phyloP scores from a whole-genome alignment of 108 stramenopile species.

The Cyclotella atomus region DNA sequence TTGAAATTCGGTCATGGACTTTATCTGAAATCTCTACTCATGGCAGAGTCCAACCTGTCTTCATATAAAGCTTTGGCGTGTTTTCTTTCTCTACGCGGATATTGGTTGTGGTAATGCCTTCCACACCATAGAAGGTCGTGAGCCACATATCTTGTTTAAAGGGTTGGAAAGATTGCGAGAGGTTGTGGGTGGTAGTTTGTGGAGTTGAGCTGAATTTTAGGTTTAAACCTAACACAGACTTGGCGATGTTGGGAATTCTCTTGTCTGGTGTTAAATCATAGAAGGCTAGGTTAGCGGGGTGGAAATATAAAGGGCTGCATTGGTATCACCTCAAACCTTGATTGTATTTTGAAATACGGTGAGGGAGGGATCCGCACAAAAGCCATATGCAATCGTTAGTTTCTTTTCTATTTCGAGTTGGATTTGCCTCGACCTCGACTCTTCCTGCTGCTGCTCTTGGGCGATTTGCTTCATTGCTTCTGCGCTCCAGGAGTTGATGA shows the following conservation, averaged over 20 bases:
- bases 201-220: neutral
- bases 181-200: neutral
- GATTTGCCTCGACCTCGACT: neutral
- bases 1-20: neutral
- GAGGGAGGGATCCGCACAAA: neutral
- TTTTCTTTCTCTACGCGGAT: neutral
- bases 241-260: neutral
- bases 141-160: neutral
- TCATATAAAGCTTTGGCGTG: neutral
- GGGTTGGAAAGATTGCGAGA: neutral
- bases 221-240: neutral
- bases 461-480: neutral
- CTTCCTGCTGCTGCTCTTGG: neutral
- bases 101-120: neutral
- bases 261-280: neutral
- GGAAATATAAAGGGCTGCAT: neutral
- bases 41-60: neutral
- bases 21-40: neutral
- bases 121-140: neutral
- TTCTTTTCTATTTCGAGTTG: neutral
- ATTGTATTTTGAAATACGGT: neutral
- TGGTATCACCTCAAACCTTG: neutral
- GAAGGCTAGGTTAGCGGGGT: neutral
- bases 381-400: neutral
- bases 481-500: neutral